Percentiles rank a stretch among this genome's conserved stretches.
phyloP scores from a whole-genome alignment of 495 filamentous ascomycete genomes.

The Cryomyces antarcticus region DNA sequence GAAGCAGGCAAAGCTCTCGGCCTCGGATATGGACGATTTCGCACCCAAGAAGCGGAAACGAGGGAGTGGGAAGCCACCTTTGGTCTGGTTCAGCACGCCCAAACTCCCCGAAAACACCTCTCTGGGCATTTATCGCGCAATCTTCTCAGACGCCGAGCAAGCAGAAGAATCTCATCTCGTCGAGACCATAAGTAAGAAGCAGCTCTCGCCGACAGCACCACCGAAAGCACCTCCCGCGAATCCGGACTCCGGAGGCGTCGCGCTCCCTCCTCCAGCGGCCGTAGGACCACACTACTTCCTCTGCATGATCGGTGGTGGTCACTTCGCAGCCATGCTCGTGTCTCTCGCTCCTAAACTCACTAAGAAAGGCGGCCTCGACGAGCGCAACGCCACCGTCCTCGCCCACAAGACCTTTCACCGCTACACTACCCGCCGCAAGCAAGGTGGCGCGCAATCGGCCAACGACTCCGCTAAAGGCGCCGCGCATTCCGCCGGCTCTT shows the following conservation, averaged over 20 bases:
- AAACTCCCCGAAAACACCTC: constrained; percentile 55
- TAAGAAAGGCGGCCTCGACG: constrained; percentile 56
- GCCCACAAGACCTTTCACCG: constrained; percentile 96
- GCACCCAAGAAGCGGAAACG: constrained; percentile 25
- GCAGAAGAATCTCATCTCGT: constrained; percentile 38
- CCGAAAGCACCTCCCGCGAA: constrained; percentile 19
- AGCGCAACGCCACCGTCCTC: constrained; percentile 64
- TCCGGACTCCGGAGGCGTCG: constrained; percentile 24
- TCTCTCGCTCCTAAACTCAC: constrained; percentile 62
- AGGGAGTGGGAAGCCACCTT: constrained; percentile 44
- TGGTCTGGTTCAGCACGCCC: constrained; percentile 71
- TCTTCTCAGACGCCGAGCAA: constrained; percentile 57
- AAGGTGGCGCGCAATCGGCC: constrained; percentile 84
- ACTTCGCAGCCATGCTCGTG: constrained; percentile 92
- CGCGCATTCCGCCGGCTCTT: constrained; percentile 84
- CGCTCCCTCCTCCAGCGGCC: constrained; percentile 23
- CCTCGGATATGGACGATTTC: constrained; percentile 29
- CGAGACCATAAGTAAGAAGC: constrained; percentile 49
- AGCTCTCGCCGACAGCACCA: constrained; percentile 36
- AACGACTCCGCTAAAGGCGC: constrained; percentile 80
- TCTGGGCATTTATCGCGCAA: constrained; percentile 64
- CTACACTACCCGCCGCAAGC: constrained; percentile 88
- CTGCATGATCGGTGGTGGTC: constrained; percentile 95
- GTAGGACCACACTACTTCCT: constrained; percentile 71
- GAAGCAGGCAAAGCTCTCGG: constrained; percentile 53